Conservation (phyloP, 2,329 filamentous ascomycete genomes). For the Sclerotinia spermophila region DNA sequence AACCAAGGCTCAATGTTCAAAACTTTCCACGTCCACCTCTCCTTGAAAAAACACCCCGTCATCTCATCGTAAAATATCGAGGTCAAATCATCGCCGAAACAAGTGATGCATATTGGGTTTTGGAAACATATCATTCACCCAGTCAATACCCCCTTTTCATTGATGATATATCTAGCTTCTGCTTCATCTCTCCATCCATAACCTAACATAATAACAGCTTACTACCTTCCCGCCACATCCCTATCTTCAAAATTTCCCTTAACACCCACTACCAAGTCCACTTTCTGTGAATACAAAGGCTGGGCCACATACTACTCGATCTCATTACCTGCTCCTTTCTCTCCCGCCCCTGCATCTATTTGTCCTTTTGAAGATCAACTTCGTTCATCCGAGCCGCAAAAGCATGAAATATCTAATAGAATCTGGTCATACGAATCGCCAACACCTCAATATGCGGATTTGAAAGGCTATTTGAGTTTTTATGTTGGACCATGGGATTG, state of each 20-base stretch:
- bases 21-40: constrained; percentile 56
- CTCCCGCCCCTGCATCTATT: constrained; percentile 21
- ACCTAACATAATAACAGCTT: constrained; percentile 42
- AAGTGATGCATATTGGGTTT: constrained; percentile 56
- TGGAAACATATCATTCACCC: constrained; percentile 60
- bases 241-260: constrained; percentile 45
- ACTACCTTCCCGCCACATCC: constrained; percentile 54
- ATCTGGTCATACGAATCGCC: constrained; percentile 59
- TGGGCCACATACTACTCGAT: constrained; percentile 55
- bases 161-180: background rate
- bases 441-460: constrained; percentile 47
- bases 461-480: constrained; percentile 56
- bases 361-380: background rate
- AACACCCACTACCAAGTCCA: constrained; percentile 43
- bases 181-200: background rate
- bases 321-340: constrained; percentile 37
- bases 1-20: constrained; percentile 51
- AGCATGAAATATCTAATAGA: constrained; percentile 44
- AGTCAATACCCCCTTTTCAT: constrained; percentile 39
- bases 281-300: constrained; percentile 60
- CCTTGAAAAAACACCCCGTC: constrained; percentile 51
- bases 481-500: constrained; percentile 61
- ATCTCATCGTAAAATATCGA: constrained; percentile 55
- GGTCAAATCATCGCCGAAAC: constrained; percentile 55
- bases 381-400: constrained; percentile 22